Evolutionary conservation across 163 green algal species (phyloP), one percentile per base, ranked within the genome.

Genomic region (Chloromonas sp.): DNA sequence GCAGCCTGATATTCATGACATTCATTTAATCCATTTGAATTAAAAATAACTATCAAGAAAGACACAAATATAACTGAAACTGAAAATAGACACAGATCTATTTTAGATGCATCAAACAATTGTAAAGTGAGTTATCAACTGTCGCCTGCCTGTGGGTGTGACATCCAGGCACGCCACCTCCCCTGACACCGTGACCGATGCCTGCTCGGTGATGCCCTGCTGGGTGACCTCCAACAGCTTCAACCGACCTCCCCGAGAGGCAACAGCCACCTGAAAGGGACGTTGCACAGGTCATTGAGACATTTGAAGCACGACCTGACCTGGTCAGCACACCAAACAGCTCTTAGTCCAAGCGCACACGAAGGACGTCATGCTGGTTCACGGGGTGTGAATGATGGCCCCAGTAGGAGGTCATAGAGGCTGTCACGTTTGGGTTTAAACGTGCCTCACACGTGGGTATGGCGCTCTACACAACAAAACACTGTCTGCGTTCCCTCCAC

Each of bases 121-220:
- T 74, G 66, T 5, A 74, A 11, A 11, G 11, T 15, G 66, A 5
- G 5, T 74, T 11, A 11, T 11, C 66, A 5, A 74, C 66, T 74
- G 5, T 15, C 66, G 5, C 66, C 5, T 5, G 5, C 66, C 5
- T 74, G 5, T 74, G 66, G 94, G 94, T 1, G 90, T 96, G 80
- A 98, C 88, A 91, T 99, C 96, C 36, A 99, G 76, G 89, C 97
- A 99, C 0, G 96, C 90, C 14, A 99, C 90, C 86, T 99, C 96
- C 5, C 87, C 84, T 0, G 92, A 89, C 81, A 98, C 87, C 60
- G 92, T 79, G 2, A 86, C 80, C 57, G 89, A 84, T 0, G 58
- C 88, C 2, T 61, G 81, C 86, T 96, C 88, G 2, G 70, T 1
- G 14, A 96, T 70, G 11, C 60, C 91, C 1, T 90, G 85, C 58